Evolutionary conservation across 305 asterid genomes (phyloP), one percentile per base, ranked within the genome.

Genomic region (Fraxinus greggii): DNA sequence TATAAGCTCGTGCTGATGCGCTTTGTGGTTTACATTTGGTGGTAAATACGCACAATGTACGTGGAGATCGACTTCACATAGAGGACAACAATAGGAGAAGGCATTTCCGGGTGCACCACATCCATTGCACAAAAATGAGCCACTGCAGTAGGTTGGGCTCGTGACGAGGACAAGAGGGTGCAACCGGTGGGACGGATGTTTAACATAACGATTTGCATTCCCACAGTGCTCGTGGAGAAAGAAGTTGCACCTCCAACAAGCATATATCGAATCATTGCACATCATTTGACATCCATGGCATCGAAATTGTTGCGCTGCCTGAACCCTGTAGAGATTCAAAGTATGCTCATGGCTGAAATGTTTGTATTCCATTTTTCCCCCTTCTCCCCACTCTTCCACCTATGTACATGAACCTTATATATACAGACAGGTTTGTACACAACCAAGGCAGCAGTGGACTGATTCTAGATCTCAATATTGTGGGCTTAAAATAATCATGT

Each of bases 221-320:
- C 95, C 97, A 32, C 95, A 93, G 77, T 93, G 97, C 24, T 91
- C 92, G 61, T 93, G 97, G 82, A 93, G 92, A 91, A 91, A 91
- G 89, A 91, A 93, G 33, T 54, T 90, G 88, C 97, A 93, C 0
- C 4, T 75, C 91, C 89, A 87, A 88, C 97, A 93, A 15, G 90
- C 92, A 72, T 86, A 89, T 9, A 91, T 77, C 1, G 97, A 88
- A 80, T 83, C 88, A 4, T 76, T 29, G 87, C 92, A 88, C 9
- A 70, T 85, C 10, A 61, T 32, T 17, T 86, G 81, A 79, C 97
- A 93, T 85, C 93, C 93, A 4, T 89, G 89, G 92, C 95, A 91
- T 17, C 67, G 83, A 45, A 80, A 79, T 17, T 84, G 90, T 86
- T 89, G 93, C 10, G 88, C 89, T 8, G 90, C 21, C 26, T 86